phyloP scores from a whole-genome alignment of 1,139 yeast genomes.

The Lodderomyces jiufengensis region DNA sequence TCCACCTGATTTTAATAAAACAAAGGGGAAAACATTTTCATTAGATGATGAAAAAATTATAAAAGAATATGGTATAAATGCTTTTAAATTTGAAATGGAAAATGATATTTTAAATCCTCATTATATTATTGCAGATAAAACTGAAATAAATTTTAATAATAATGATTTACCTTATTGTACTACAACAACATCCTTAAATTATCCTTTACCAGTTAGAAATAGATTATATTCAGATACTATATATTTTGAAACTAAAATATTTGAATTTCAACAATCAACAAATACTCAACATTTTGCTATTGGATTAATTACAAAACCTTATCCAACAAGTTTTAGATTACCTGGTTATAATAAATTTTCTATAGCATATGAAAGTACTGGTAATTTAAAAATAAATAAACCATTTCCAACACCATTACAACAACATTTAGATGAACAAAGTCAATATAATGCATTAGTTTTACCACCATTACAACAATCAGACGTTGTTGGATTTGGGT shows the following conservation, averaged over 20 bases:
- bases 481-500: constrained; percentile 92
- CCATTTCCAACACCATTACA: constrained; percentile 57
- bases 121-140: constrained; percentile 55
- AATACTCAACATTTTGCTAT: constrained; percentile 52
- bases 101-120: constrained; percentile 27
- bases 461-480: constrained; percentile 79
- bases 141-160: constrained; percentile 54
- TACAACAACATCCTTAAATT: constrained; percentile 51
- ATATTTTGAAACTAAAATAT: constrained; percentile 69
- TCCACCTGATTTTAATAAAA: constrained; percentile 32
- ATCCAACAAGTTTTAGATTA: constrained; percentile 72
- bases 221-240: constrained; percentile 56
- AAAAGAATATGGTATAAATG: constrained; percentile 39
- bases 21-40: constrained; percentile 31
- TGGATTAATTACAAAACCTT: constrained; percentile 85
- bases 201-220: constrained; percentile 59
- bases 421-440: constrained; percentile 47
- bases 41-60: constrained; percentile 30
- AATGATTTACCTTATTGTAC: constrained; percentile 43
- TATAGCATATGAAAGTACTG: constrained; percentile 83
- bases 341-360: constrained; percentile 86
- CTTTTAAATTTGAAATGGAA: constrained; percentile 43
- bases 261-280: constrained; percentile 32
- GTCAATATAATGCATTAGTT: constrained; percentile 55
- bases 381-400: constrained; percentile 74